These are phyloP conservation scores for Creolimax fragrantissima DNA, from an alignment of 78 protist genomes.

Conservation along the genomic window DNA sequence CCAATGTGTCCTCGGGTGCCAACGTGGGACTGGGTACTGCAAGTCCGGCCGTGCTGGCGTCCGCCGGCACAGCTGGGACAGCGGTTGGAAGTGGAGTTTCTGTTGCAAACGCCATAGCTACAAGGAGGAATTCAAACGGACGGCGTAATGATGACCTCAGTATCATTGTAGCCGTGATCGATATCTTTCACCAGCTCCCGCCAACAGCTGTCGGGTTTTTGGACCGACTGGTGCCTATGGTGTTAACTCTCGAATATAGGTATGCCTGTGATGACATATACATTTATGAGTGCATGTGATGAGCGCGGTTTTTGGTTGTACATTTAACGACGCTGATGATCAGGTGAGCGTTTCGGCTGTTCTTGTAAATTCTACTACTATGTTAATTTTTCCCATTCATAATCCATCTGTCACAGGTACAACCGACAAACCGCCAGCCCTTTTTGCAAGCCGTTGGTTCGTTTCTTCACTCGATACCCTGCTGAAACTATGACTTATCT, in stretches of 20 bases:
- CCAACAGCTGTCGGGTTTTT: conserved; percentile 58
- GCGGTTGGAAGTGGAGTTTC: background rate
- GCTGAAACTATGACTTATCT: background rate
- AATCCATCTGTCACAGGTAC: no score
- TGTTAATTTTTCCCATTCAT: no score
- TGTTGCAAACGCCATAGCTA: no score
- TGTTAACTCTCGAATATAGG: conserved; percentile 36
- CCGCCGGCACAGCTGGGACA: background rate
- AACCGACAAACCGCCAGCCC: background rate
- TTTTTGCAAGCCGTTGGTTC: background rate
- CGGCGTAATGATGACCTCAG: conserved; percentile 28
- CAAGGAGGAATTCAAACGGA: no score
- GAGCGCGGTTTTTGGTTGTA: no score
- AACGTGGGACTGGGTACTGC: no score
- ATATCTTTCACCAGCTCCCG: conserved; percentile 75
- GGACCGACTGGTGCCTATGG: conserved; percentile 8
- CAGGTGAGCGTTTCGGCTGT: no score
- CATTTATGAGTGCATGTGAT: no score
- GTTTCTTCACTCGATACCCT: background rate
- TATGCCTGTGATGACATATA: conserved; percentile 32
- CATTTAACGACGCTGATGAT: no score
- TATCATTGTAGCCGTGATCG: conserved; percentile 66
- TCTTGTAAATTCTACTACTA: no score
- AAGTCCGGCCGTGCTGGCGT: background rate
- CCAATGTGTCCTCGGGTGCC: background rate